A percentile compares a stretch with the other conserved stretches of the same genome.
These are phyloP conservation scores for Beverwykella pulmonaria DNA, from an alignment of 495 filamentous ascomycete species.

Conservation along the genomic window DNA sequence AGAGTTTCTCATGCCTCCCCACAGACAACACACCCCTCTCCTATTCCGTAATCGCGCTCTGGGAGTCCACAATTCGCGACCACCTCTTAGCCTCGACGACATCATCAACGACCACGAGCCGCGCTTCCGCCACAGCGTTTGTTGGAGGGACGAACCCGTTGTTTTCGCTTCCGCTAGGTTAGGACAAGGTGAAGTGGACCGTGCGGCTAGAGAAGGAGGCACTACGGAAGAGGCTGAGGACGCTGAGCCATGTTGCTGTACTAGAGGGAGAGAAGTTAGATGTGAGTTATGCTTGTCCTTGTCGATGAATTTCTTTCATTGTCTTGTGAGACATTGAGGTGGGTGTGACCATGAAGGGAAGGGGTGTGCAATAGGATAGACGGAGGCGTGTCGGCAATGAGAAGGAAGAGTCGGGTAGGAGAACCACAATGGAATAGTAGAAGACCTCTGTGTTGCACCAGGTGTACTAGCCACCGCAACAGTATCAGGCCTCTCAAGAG, in stretches of 20 bases:
- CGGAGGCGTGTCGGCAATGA: too few species aligned
- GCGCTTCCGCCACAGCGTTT: slow-evolving; percentile 56
- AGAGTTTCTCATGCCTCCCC: neutral
- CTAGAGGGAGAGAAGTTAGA: slow-evolving; percentile 54
- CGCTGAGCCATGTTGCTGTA: slow-evolving; percentile 63
- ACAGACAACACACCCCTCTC: slow-evolving; percentile 29
- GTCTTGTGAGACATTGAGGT: neutral
- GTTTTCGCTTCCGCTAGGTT: slow-evolving; percentile 57
- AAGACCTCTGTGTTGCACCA: too few species aligned
- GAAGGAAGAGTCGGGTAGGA: too few species aligned
- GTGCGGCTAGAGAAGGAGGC: slow-evolving; percentile 48
- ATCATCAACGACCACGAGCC: slow-evolving; percentile 53
- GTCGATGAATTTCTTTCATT: neutral
- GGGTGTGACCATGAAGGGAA: neutral
- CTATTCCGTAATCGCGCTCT: slow-evolving; percentile 52
- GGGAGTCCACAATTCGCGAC: slow-evolving; percentile 59
- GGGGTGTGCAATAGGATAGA: too few species aligned
- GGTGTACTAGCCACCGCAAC: too few species aligned
- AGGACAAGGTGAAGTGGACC: slow-evolving; percentile 46
- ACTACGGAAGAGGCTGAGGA: slow-evolving; percentile 59
- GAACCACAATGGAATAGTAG: too few species aligned
- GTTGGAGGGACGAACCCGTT: slow-evolving; percentile 48
- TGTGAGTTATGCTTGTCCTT: slow-evolving; percentile 42
- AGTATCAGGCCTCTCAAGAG: too few species aligned
- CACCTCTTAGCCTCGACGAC: slow-evolving; percentile 43